Base-by-base conservation (phyloP, 1,284 basidiomycete genomes). In the Schizophyllum amplum region DNA sequence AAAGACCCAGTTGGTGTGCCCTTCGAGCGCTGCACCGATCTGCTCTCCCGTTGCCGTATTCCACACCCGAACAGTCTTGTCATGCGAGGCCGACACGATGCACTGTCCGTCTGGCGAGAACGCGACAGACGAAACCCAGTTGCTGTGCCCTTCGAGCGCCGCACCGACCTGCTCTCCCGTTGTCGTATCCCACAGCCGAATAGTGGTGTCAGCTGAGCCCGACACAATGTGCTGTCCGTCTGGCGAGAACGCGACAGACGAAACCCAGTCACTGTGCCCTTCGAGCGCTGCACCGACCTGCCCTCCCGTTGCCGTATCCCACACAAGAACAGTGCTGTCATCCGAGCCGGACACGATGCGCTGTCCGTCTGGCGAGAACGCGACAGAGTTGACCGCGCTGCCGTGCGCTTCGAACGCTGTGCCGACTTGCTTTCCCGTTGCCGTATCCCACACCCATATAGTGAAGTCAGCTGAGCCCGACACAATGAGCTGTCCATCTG, bases 61-160 rank as follows among this genome's bases (percentile, higher is more conserved):
- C 65, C 64, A 67, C 13, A 67, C 55, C 17, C 57, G 54, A 5
- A 66, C 47, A 0, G 60, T 59, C 9, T 49, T 50, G 55, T 66
- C 66, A 13, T 54, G 33, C 7, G 61, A 55, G 55, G 60, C 56
- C 56, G 56, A 57, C 46, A 57, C 55, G 33, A 60, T 53, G 24
- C 33, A 52, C 46, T n/a, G 53, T 4, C 65, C 62, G 58, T 65
- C 65, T 5, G 63, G 61, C n/a, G 64, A 64, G 54, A 64, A 63
- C 0, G 54, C 59, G 17, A 64, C 52, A 1, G 55, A 46, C 7
- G 22, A 47, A 4, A 64, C 57, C 4, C 13, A 6, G 3, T 20
- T 9, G 26, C 4, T 25, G 24, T 53, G 15, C 11, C 51, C 51
- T 17, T n/a, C 0, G 15, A 52, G 7, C 7, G 33, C 24, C 2